Conservation (phyloP, 805 yeast species). For the Hanseniaspora pseudoguilliermondii region DNA sequence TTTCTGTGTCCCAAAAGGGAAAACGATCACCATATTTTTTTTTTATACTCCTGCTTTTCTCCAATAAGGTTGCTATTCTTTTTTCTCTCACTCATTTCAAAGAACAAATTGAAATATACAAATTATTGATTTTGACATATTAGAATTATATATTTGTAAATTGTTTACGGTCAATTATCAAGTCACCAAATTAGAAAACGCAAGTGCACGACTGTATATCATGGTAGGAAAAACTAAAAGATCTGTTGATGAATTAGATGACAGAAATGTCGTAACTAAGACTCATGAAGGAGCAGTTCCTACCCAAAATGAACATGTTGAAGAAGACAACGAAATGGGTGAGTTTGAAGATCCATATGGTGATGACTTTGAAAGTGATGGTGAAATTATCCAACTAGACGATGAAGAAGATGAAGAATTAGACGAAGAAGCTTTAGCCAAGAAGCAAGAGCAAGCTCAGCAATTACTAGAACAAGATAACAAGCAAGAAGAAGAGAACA, state of each 20-base stretch:
- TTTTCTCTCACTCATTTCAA: too few relatives aligned
- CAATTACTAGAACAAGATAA: conserved; percentile 30
- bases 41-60: not conserved
- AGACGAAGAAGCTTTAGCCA: conserved; percentile 27
- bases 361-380: conserved; percentile 86
- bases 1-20: not conserved
- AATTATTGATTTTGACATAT: too few relatives aligned
- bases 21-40: not conserved
- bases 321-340: conserved; percentile 48
- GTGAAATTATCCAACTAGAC: conserved; percentile 73
- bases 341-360: conserved; percentile 83
- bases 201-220: conserved; percentile 9
- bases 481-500: conserved; percentile 28
- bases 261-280: conserved; percentile 32
- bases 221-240: conserved; percentile 13
- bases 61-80: not conserved
- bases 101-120: too few relatives aligned
- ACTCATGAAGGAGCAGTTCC: conserved; percentile 22
- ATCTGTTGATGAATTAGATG: conserved; percentile 28
- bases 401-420: conserved; percentile 37
- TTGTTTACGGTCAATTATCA: not conserved
- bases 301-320: conserved; percentile 19
- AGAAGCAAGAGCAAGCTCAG: conserved; percentile 28
- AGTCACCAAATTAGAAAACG: conserved; percentile 13
- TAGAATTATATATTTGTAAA: too few relatives aligned